Percentiles rank a stretch among this genome's conserved stretches.
Evolutionary conservation across 805 yeast species (phyloP).

Genomic region (Tetrapisispora nanseiensis): DNA sequence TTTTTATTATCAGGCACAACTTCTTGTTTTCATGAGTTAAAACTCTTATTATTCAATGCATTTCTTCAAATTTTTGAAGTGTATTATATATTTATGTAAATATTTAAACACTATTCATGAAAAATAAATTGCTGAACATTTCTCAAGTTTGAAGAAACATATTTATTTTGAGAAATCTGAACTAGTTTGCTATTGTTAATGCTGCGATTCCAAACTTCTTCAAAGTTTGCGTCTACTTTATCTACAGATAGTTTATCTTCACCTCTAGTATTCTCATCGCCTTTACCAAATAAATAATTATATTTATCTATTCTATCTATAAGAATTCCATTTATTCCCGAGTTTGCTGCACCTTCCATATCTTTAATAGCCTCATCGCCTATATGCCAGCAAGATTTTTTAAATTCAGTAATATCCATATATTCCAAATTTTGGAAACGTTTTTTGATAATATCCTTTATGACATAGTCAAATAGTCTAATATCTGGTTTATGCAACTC

Average conservation of each 20-base stretch:
- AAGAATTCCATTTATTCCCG: conserved; percentile 56
- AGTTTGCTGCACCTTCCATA: conserved; percentile 37
- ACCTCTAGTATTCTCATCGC: conserved; percentile 5
- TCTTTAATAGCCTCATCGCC: conserved; percentile 57
- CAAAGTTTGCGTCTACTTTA: conserved; percentile 20
- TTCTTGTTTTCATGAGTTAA: too few relatives aligned
- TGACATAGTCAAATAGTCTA: conserved; percentile 36
- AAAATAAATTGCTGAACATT: conserved; percentile 11
- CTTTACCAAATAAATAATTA: conserved; percentile 14
- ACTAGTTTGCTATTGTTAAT: conserved; percentile 11
- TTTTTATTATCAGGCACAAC: too few relatives aligned
- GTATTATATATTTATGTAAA: too few relatives aligned
- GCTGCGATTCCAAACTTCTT: conserved; percentile 14
- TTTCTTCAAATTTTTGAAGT: not conserved
- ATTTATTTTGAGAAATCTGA: conserved; percentile 13
- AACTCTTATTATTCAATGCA: too few relatives aligned
- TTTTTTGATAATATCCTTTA: conserved; percentile 21
- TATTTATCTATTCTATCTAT: conserved; percentile 37
- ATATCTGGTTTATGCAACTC: conserved; percentile 45
- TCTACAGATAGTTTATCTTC: conserved; percentile 19
- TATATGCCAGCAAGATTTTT: conserved; percentile 44
- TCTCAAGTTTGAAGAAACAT: conserved; percentile 19
- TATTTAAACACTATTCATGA: not conserved
- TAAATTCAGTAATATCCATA: conserved; percentile 12
- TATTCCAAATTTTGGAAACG: conserved; percentile 12